phyloP scores from a whole-genome alignment of 163 green algal genomes.

The Scenedesmus sp. region DNA sequence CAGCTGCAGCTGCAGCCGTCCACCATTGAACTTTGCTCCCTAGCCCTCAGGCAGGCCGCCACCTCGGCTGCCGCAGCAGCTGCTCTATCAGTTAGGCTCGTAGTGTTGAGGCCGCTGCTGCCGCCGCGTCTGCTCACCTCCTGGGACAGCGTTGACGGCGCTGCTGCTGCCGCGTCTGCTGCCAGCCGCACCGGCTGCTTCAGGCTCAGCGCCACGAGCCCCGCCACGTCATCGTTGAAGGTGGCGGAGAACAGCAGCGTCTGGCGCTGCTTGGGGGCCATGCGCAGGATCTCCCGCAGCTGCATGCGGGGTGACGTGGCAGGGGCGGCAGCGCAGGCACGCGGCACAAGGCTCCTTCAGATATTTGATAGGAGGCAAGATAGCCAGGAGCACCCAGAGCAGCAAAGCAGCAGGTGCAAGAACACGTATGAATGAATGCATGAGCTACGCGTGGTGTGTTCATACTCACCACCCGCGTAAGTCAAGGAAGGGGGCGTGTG shows the following conservation, averaged over 20 bases:
- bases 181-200: conserved; percentile 92
- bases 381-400: no score
- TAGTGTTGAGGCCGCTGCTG: no score
- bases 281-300: conserved; percentile 88
- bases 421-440: no score
- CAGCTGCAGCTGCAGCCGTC: background rate
- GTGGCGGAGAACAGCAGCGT: conserved; percentile 98
- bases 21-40: background rate
- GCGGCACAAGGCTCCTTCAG: no score
- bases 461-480: no score
- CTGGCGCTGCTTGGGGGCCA: conserved; percentile 91
- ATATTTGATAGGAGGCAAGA: no score
- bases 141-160: conserved; percentile 86
- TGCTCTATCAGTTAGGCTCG: no score
- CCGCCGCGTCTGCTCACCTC: conserved; percentile 80
- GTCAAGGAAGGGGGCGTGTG: no score
- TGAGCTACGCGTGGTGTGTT: no score
- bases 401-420: no score
- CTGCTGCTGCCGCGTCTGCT: conserved; percentile 82
- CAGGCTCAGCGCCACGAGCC: conserved; percentile 88
- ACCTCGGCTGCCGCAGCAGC: no score
- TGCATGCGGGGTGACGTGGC: conserved; percentile 37
- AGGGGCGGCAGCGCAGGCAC: background rate
- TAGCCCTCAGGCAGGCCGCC: no score
- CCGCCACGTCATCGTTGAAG: conserved; percentile 90